phyloP scores from a whole-genome alignment of 1,284 basidiomycete species.

The Laetiporus sulphureus region DNA sequence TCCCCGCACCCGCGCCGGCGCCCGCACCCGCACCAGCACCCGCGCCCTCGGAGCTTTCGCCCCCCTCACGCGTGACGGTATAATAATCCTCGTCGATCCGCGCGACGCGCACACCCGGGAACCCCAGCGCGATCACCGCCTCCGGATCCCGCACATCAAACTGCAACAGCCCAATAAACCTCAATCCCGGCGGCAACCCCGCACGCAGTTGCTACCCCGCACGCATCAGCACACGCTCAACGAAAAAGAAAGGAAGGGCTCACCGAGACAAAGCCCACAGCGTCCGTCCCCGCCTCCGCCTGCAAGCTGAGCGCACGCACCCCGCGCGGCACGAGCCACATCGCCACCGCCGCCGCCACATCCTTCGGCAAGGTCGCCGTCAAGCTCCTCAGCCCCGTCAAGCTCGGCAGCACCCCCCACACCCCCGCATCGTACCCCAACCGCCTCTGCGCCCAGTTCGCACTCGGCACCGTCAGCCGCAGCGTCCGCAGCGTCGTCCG shows the following conservation, averaged over 20 bases:
- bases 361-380: slow-evolving; percentile 59
- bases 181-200: slow-evolving; percentile 47
- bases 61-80: slow-evolving; percentile 33
- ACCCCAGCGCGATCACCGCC: slow-evolving; percentile 46
- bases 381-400: slow-evolving; percentile 42
- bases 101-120: slow-evolving; percentile 51
- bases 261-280: slow-evolving; percentile 26
- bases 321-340: slow-evolving; percentile 59
- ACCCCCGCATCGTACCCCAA: slow-evolving; percentile 61
- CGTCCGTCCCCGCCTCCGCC: slow-evolving; percentile 28
- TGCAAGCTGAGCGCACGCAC: slow-evolving; percentile 49
- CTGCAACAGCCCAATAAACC: slow-evolving; percentile 48
- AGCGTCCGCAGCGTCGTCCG: slow-evolving; percentile 46
- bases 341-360: slow-evolving; percentile 53
- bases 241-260: slow-evolving; percentile 7
- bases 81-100: slow-evolving; percentile 49
- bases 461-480: slow-evolving; percentile 43
- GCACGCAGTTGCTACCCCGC: slow-evolving; percentile 46
- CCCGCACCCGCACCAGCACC: slow-evolving; percentile 38
- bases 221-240: background rate
- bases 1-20: slow-evolving; percentile 40
- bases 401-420: slow-evolving; percentile 62
- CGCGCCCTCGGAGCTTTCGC: no score
- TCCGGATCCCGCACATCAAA: slow-evolving; percentile 38
- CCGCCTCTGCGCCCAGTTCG: slow-evolving; percentile 36